Evolutionary conservation across 2,329 filamentous ascomycete genomes (phyloP).

Genomic region (Pleomassaria siparia): DNA sequence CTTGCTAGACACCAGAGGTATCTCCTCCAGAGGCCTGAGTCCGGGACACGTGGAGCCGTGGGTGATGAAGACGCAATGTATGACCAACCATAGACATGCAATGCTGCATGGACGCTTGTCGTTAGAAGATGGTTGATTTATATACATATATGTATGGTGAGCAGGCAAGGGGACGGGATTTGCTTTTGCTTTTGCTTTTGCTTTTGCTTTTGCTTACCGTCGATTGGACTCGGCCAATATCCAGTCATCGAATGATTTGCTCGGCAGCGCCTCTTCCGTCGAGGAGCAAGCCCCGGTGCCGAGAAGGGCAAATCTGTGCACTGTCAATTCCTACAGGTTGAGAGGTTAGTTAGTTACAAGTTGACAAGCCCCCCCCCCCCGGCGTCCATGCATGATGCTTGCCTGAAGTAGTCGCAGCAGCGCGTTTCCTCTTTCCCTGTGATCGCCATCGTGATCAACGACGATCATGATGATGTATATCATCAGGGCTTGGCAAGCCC

Average conservation of each 20-base stretch:
- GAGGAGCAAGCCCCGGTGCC: background rate
- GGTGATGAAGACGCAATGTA: background rate
- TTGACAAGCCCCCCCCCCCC: background rate
- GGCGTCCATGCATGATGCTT: background rate
- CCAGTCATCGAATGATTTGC: background rate
- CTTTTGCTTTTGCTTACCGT: background rate
- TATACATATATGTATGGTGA: too few relatives aligned
- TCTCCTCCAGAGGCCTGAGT: background rate
- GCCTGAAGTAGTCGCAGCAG: background rate
- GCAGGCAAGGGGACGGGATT: too few relatives aligned
- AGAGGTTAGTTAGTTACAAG: background rate
- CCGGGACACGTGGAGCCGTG: slow-evolving; percentile 1
- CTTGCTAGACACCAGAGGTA: background rate
- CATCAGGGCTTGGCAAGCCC: slow-evolving; percentile 1
- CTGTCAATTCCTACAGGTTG: background rate
- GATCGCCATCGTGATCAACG: background rate
- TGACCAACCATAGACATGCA: slow-evolving; percentile 1
- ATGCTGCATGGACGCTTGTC: too few relatives aligned
- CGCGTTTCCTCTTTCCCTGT: background rate
- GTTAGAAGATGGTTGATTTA: too few relatives aligned
- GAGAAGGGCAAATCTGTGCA: background rate
- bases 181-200: too few relatives aligned
- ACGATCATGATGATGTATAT: background rate
- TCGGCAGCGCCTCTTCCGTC: background rate
- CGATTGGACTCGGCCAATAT: background rate